A percentile compares a stretch with the other conserved stretches of the same genome.
Evolutionary conservation across 345 rosid species (phyloP).

Genomic region (Acer saccharum): DNA sequence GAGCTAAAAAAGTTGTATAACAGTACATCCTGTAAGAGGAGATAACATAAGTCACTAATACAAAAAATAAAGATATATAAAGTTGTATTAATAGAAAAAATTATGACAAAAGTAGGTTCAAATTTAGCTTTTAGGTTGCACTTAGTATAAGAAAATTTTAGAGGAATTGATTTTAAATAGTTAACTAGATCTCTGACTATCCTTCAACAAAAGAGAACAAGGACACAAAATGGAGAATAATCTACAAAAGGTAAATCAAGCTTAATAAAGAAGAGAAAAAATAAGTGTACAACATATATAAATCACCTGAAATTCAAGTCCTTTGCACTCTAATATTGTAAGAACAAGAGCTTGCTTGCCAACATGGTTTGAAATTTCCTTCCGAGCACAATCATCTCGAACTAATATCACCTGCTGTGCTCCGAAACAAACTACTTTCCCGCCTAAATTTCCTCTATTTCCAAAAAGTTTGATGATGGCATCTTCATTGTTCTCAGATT

Average conservation of each 20-base stretch:
- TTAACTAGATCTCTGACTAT: neutral
- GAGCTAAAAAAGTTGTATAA: conserved; percentile 55
- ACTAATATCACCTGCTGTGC: conserved; percentile 56
- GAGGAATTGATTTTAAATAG: neutral
- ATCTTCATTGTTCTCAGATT: conserved; percentile 32
- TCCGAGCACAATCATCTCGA: conserved; percentile 38
- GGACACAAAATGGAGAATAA: neutral
- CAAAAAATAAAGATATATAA: neutral
- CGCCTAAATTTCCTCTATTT: conserved; percentile 20
- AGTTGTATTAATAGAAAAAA: neutral
- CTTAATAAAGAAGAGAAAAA: too few species aligned
- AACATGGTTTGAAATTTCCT: conserved; percentile 28
- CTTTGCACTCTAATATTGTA: conserved; percentile 49
- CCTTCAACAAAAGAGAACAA: neutral
- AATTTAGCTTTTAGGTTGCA: neutral
- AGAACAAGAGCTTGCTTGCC: conserved; percentile 54
- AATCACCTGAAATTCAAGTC: conserved; percentile 52
- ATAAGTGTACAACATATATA: neutral
- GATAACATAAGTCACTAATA: neutral
- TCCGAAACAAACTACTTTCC: conserved; percentile 41
- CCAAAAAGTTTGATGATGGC: conserved; percentile 47
- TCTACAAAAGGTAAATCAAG: neutral
- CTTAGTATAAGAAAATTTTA: too few species aligned
- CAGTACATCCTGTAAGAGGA: conserved; percentile 42
- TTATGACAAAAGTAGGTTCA: neutral